Evolutionary conservation across 768 basidiomycete genomes (phyloP).

Genomic region (Amanita pallidorosea): DNA sequence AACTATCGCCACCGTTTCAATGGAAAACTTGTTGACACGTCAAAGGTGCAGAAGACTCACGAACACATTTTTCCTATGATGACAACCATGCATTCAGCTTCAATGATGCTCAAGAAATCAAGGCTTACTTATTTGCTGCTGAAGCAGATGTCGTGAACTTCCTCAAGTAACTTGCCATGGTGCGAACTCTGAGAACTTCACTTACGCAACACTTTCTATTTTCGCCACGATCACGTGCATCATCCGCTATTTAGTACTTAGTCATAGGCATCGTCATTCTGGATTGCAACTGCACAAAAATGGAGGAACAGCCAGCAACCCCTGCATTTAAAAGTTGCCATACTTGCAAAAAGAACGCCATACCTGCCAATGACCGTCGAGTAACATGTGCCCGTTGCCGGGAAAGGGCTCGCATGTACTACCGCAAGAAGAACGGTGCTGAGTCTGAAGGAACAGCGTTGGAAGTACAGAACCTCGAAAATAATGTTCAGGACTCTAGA

Average conservation of each 20-base stretch:
- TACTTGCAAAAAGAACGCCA: background rate
- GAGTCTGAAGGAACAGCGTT: background rate
- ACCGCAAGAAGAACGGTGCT: too few species aligned
- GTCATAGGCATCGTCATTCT: too few species aligned
- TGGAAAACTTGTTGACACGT: background rate
- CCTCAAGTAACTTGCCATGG: constrained; percentile 41
- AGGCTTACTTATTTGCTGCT: constrained; percentile 24
- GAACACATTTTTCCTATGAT: constrained; percentile 26
- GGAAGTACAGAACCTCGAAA: background rate
- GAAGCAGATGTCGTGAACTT: constrained; percentile 41
- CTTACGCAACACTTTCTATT: background rate
- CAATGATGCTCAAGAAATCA: constrained; percentile 10
- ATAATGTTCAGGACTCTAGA: background rate
- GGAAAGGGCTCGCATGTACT: background rate
- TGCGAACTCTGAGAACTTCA: background rate
- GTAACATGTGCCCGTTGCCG: background rate
- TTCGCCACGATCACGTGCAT: background rate
- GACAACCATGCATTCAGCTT: constrained; percentile 5
- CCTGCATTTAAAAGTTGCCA: background rate
- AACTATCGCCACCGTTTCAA: constrained; percentile 29
- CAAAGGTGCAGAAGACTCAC: constrained; percentile 13
- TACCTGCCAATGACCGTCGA: background rate
- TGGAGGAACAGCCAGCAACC: background rate
- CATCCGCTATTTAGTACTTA: too few species aligned
- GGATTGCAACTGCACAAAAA: too few species aligned